phyloP scores from a whole-genome alignment of 2,329 filamentous ascomycete species.

The Sporothrix pseudoabietina region DNA sequence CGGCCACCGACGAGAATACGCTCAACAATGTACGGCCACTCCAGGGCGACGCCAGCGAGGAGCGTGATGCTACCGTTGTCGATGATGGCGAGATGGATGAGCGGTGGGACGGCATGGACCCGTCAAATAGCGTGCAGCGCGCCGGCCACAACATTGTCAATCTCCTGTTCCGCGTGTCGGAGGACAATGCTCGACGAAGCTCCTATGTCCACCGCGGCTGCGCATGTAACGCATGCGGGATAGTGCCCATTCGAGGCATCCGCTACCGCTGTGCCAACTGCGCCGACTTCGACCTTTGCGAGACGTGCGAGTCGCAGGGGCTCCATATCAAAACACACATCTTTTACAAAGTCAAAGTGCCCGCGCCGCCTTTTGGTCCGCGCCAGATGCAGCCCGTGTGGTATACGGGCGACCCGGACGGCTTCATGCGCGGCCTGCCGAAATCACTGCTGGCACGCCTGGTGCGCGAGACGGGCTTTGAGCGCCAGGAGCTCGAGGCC shows the following conservation, averaged over 20 bases:
- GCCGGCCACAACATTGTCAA: constrained; percentile 80
- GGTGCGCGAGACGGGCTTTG: constrained; percentile 73
- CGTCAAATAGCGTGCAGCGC: constrained; percentile 48
- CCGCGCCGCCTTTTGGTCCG: constrained; percentile 79
- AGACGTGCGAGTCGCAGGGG: constrained; percentile 80
- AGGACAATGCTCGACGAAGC: constrained; percentile 85
- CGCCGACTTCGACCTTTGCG: constrained; percentile 90
- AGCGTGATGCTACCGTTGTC: constrained; percentile 37
- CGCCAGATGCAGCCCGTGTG: constrained; percentile 79
- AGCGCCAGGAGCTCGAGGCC: constrained; percentile 85
- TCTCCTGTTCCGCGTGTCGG: constrained; percentile 86
- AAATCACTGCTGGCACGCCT: constrained; percentile 68
- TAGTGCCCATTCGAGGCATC: constrained; percentile 86
- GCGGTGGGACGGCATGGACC: constrained; percentile 54
- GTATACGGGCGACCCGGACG: constrained; percentile 85
- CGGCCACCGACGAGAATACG: constrained; percentile 1
- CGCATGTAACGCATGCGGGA: constrained; percentile 85
- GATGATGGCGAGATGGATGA: constrained; percentile 47
- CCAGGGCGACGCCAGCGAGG: background rate
- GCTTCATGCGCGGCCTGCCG: constrained; percentile 67
- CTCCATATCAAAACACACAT: constrained; percentile 87
- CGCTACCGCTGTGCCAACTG: constrained; percentile 96
- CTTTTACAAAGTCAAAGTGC: constrained; percentile 94
- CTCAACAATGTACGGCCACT: background rate
- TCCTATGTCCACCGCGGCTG: constrained; percentile 92